phyloP scores from a whole-genome alignment of 352 stramenopile species.

The Phytophthora megakarya region DNA sequence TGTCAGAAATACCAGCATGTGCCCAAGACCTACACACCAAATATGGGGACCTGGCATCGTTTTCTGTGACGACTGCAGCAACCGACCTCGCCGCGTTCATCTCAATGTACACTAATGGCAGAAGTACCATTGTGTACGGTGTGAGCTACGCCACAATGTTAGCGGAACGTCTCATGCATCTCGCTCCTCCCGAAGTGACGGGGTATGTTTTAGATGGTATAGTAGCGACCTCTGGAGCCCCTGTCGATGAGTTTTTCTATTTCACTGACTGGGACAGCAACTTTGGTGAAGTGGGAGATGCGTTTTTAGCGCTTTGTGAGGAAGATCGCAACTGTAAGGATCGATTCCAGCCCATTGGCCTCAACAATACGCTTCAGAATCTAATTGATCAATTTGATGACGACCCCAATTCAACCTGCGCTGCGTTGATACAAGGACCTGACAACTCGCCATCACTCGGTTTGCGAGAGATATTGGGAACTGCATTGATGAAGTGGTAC shows the following conservation, averaged over 20 bases:
- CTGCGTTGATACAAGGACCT: conserved; percentile 10
- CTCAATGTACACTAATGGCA: conserved; percentile 27
- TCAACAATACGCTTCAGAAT: conserved; percentile 15
- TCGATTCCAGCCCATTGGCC: conserved; percentile 11
- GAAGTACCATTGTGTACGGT: conserved; percentile 43
- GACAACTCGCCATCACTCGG: conserved; percentile 24
- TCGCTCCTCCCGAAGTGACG: conserved; percentile 40
- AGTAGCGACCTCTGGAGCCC: conserved; percentile 37
- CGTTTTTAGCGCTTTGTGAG: conserved; percentile 36
- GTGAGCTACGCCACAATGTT: conserved; percentile 55
- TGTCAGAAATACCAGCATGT: conserved; percentile 41
- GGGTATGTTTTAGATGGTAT: conserved; percentile 60
- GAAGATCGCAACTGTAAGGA: conserved; percentile 22
- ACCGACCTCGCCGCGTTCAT: conserved; percentile 46
- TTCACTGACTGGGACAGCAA: conserved; percentile 48
- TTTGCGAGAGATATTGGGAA: conserved; percentile 36
- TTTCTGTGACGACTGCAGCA: conserved; percentile 52
- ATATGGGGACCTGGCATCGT: conserved; percentile 49
- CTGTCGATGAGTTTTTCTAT: conserved; percentile 33
- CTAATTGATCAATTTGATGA: conserved; percentile 33
- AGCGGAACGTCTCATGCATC: conserved; percentile 57
- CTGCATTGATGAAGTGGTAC: conserved; percentile 26
- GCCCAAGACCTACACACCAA: conserved; percentile 43
- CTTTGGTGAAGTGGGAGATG: conserved; percentile 43
- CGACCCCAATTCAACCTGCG: conserved; percentile 32